A percentile compares a stretch with the other conserved stretches of the same genome.
These are phyloP conservation scores for Dioscorea dumetorum DNA, from an alignment of 106 monocot genomes.

Conservation along the genomic window DNA sequence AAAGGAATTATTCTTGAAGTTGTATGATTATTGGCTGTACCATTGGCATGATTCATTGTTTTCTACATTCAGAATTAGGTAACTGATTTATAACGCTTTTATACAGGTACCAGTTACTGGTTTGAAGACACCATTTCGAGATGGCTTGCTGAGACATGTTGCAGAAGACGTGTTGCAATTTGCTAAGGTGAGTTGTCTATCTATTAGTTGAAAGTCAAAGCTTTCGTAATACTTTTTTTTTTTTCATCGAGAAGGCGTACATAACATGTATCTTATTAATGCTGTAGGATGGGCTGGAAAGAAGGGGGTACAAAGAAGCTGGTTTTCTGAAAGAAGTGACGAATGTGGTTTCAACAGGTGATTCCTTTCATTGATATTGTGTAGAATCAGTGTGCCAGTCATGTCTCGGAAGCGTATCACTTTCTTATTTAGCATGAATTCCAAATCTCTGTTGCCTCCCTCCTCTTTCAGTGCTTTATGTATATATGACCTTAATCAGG, in stretches of 20 bases:
- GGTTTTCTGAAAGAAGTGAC: constrained; percentile 85
- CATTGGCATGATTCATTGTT: too few species aligned
- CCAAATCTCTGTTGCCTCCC: too few species aligned
- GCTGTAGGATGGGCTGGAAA: constrained; percentile 84
- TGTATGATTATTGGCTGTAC: too few species aligned
- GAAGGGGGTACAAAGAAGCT: constrained; percentile 92
- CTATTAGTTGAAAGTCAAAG: too few species aligned
- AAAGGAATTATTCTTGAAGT: background rate
- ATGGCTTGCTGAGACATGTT: constrained; percentile 71
- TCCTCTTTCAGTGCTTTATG: too few species aligned
- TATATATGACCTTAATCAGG: too few species aligned
- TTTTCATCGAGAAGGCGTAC: background rate
- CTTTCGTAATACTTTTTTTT: background rate
- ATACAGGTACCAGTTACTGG: constrained; percentile 81
- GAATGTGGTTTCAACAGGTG: constrained; percentile 76
- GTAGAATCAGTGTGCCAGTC: too few species aligned
- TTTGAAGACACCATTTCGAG: constrained; percentile 88
- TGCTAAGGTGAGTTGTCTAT: constrained; percentile 53
- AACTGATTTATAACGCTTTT: background rate
- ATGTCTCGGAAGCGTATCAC: too few species aligned
- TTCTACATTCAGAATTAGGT: background rate
- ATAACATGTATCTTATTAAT: background rate
- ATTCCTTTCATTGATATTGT: background rate
- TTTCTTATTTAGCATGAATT: too few species aligned
- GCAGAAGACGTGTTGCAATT: constrained; percentile 84